phyloP scores from a whole-genome alignment of 352 stramenopile species.

The Paralagenidium karlingii region DNA sequence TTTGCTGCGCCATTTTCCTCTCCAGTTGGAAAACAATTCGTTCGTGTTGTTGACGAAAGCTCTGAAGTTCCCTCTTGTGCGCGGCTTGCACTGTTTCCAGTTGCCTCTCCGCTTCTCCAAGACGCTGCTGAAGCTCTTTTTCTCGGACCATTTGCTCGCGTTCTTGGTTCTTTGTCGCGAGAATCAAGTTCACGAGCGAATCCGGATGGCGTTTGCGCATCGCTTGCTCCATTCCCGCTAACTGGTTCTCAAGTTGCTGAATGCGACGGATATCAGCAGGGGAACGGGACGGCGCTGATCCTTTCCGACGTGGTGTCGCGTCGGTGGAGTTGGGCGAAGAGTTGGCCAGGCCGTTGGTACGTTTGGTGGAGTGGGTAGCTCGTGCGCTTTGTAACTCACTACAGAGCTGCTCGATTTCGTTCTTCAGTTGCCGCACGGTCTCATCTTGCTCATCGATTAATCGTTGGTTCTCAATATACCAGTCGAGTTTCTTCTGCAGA shows the following conservation, averaged over 20 bases:
- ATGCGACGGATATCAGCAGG: constrained; percentile 53
- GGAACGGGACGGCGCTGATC: constrained; percentile 6
- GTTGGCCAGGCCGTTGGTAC: neutral
- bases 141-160: constrained; percentile 46
- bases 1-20: constrained; percentile 6
- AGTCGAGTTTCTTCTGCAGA: constrained; percentile 74
- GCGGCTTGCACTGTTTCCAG: constrained; percentile 29
- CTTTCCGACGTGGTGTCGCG: neutral
- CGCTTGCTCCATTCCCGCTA: constrained; percentile 60
- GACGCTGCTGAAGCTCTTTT: constrained; percentile 18
- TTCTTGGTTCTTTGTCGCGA: constrained; percentile 47
- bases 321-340: constrained; percentile 5
- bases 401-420: constrained; percentile 9
- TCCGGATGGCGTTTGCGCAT: constrained; percentile 68
- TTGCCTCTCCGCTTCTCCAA: constrained; percentile 28
- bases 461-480: constrained; percentile 75
- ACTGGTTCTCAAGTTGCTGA: constrained; percentile 48
- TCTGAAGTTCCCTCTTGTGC: constrained; percentile 42
- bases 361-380: neutral
- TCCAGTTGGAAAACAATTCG: constrained; percentile 59
- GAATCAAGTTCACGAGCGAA: constrained; percentile 64
- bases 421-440: constrained; percentile 20
- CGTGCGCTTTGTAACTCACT: neutral
- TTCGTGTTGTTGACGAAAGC: constrained; percentile 73
- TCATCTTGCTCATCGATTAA: constrained; percentile 72